Evolutionary conservation across 2,329 filamentous ascomycete genomes (phyloP), one percentile per base, ranked within the genome.

Genomic region (Penicillium brasilianum): DNA sequence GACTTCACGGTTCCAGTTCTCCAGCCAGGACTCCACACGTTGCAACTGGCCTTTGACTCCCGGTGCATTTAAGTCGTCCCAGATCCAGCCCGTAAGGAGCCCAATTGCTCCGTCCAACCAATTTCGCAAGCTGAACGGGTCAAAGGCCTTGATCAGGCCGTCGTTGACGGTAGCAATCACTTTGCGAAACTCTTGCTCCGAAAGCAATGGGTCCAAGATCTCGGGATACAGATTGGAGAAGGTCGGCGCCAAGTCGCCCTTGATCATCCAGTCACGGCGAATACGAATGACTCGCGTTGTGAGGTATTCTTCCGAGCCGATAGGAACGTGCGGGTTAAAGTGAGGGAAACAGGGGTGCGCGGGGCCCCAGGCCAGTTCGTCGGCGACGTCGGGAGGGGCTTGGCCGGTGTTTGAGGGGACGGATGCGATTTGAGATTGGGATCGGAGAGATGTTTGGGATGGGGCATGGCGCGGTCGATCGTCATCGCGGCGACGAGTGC

Each of bases 201-300:
- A 85, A 46, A 99, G 80, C 34, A 93, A 87, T 0, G 93, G 92
- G 67, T 97, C 93, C 8, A 99, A 82, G 60, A 99, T 96, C 74
- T 99, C 95, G 0, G 95, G 95, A 71, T 99, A 99, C 2, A 97
- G 83, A 71, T 98, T 97, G 16, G 92, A 95, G 74, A 96, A 98
- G 0, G 93, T 92, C 0, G 95, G 95, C 1, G 93, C 94, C 30
- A 97, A 81, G 76, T 99, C 95, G 37, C 94, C 95, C 62, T 89
- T 86, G 32, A 93, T 78, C 78, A 98, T 89, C 91, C 93, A 99
- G 77, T 99, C 95, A 44, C 95, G 86, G 60, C 89, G 88, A 64
- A 99, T 90, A 16, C 95, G 89, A 71, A 99, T 97, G 66, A 99
- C 91, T 59, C 94, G 89, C 1, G 95, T 99, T 7, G 84, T 87